These are phyloP conservation scores for Zychaea mexicana DNA, from an alignment of 371 early-diverging fungal species.

Conservation along the genomic window DNA sequence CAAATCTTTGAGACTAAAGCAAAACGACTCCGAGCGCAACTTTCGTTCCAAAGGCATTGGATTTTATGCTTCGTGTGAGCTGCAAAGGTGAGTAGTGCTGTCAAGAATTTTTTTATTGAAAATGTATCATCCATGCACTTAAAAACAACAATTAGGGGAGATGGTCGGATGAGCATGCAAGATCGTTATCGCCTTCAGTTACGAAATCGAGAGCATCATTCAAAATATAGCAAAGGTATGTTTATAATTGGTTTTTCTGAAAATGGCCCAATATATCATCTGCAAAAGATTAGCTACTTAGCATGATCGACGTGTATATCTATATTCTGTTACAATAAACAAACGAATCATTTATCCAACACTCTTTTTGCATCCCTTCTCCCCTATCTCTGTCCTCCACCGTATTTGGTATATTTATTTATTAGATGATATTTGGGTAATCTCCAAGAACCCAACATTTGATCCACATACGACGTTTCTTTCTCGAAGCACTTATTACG, in stretches of 20 bases:
- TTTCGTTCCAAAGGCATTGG: conserved; percentile 43
- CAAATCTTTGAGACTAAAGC: conserved; percentile 25
- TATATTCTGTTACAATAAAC: no score
- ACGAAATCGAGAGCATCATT: conserved; percentile 48
- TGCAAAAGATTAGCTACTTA: no score
- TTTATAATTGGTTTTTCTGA: no score
- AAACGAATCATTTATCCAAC: no score
- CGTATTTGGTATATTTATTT: no score
- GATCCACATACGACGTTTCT: conserved; percentile 56
- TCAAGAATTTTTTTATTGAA: no score
- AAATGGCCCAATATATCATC: no score
- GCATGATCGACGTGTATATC: no score
- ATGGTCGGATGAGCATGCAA: neutral
- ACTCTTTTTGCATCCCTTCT: neutral
- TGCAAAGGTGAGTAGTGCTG: conserved; percentile 20
- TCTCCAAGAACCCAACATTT: conserved; percentile 51
- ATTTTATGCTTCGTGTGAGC: conserved; percentile 30
- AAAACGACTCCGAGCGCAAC: conserved; percentile 25
- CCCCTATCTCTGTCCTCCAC: neutral
- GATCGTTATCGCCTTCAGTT: conserved; percentile 26
- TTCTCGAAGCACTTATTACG: conserved; percentile 58
- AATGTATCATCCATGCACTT: no score
- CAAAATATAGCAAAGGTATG: conserved; percentile 50
- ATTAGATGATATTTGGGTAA: conserved; percentile 72
- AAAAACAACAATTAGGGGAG: conserved; percentile 4